Percentiles rank a stretch among this genome's conserved stretches.
Conservation (phyloP, 2,329 filamentous ascomycete genomes). For the Sporothrix brasiliensis region DNA sequence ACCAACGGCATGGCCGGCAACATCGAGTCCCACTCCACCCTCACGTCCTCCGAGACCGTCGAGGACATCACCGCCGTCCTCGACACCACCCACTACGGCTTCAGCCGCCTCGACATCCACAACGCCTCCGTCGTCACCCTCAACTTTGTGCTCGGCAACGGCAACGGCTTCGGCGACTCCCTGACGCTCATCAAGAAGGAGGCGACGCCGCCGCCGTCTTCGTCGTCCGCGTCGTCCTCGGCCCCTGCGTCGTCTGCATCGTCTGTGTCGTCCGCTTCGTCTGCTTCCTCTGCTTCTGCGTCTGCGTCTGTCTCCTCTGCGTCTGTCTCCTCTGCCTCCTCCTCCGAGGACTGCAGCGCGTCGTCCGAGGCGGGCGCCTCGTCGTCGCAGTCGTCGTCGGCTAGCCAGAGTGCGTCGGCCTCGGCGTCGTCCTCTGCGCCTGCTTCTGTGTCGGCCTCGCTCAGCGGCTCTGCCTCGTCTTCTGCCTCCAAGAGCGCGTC, state of each 20-base stretch:
- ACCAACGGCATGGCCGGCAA: constrained; percentile 59
- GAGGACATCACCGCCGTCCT: constrained; percentile 51
- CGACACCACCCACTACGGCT: constrained; percentile 52
- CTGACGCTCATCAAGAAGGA: constrained; percentile 39
- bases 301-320: not conserved
- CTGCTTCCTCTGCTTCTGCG: not conserved
- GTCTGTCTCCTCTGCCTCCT: not conserved
- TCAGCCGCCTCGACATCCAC: constrained; percentile 50
- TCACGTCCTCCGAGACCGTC: constrained; percentile 42
- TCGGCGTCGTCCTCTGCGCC: not conserved
- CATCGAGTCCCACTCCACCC: constrained; percentile 52
- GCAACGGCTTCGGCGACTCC: constrained; percentile 46
- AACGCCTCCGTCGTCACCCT: constrained; percentile 34
- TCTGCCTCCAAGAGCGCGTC: not conserved
- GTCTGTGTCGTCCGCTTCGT: not conserved
- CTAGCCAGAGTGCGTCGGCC: not conserved
- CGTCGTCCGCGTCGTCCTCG: not conserved
- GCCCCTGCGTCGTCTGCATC: not conserved
- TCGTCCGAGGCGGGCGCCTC: not conserved
- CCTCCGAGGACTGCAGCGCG: constrained; percentile 14
- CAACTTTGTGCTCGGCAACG: constrained; percentile 49
- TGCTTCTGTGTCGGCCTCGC: not conserved
- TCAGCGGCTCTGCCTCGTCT: not conserved
- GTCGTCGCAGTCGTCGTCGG: not conserved
- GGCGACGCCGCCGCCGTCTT: not conserved